Percentiles rank a stretch among this genome's conserved stretches.
These are phyloP conservation scores for Lentinula edodes DNA, from an alignment of 768 basidiomycete genomes.

Conservation along the genomic window DNA sequence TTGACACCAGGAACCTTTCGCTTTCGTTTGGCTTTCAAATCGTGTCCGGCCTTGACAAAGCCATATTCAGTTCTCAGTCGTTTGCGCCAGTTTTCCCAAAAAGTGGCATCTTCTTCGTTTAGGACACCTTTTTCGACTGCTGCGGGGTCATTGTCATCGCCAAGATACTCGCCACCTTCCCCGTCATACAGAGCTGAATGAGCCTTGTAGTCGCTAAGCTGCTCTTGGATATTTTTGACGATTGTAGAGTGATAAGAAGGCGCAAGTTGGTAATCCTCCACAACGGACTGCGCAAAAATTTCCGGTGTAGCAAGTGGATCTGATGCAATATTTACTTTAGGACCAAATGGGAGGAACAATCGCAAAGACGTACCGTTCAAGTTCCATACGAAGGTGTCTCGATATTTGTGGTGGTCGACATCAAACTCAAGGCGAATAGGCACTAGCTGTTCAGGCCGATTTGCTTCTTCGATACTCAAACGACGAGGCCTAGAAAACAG, in stretches of 20 bases:
- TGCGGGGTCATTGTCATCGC: slow-evolving; percentile 16
- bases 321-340: slow-evolving; percentile 20
- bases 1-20: slow-evolving; percentile 27
- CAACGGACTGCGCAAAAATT: slow-evolving; percentile 80
- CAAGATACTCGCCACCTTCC: slow-evolving; percentile 28
- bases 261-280: slow-evolving; percentile 85
- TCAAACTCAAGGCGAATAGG: slow-evolving; percentile 97
- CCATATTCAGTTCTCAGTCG: slow-evolving; percentile 34
- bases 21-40: slow-evolving; percentile 29
- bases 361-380: slow-evolving; percentile 66
- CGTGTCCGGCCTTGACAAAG: slow-evolving; percentile 26
- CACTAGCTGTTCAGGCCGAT: slow-evolving; percentile 75
- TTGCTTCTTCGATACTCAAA: slow-evolving; percentile 47
- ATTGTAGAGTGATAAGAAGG: slow-evolving; percentile 61
- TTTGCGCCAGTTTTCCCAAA: slow-evolving; percentile 75
- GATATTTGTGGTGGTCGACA: slow-evolving; percentile 88
- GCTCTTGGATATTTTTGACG: slow-evolving; percentile 81
- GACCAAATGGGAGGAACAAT: neutral
- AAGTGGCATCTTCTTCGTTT: slow-evolving; percentile 43
- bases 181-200: slow-evolving; percentile 55
- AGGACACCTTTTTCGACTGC: slow-evolving; percentile 33
- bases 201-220: slow-evolving; percentile 73
- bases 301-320: slow-evolving; percentile 90
- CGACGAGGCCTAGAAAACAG: slow-evolving; percentile 48
- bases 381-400: slow-evolving; percentile 98